These are phyloP conservation scores for Acanthamoeba royreba DNA, from an alignment of 208 protist genomes.

Conservation along the genomic window DNA sequence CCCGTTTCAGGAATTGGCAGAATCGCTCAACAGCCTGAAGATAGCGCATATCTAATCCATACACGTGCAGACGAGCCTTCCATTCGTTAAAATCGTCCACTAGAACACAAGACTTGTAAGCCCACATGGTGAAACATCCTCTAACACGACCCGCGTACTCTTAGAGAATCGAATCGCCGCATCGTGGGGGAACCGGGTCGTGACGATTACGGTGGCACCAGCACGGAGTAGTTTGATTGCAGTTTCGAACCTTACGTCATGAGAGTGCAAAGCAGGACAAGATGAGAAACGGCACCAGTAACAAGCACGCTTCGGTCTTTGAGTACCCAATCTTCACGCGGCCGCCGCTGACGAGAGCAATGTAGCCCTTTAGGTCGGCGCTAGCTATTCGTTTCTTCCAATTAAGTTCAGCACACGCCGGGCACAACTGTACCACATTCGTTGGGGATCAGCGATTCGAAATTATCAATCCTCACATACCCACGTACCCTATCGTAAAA, in stretches of 20 bases:
- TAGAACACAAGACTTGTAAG: not conserved
- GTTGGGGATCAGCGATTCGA: not conserved
- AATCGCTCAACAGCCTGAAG: slow-evolving; percentile 91
- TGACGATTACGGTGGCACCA: slow-evolving; percentile 75
- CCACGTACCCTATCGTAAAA: not conserved
- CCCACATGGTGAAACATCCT: slow-evolving; percentile 52
- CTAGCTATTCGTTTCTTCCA: slow-evolving; percentile 90
- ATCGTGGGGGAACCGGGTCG: slow-evolving; percentile 74
- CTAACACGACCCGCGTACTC: slow-evolving; percentile 75
- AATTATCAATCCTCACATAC: too few relatives aligned
- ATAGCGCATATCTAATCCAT: slow-evolving; percentile 92
- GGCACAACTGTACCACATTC: slow-evolving; percentile 80
- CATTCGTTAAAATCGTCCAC: slow-evolving; percentile 88
- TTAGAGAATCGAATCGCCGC: slow-evolving; percentile 84
- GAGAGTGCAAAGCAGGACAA: not conserved
- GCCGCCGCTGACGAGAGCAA: slow-evolving; percentile 88
- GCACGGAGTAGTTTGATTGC: slow-evolving; percentile 61
- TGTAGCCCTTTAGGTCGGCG: slow-evolving; percentile 87
- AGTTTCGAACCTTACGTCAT: not conserved
- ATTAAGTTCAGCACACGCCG: slow-evolving; percentile 92
- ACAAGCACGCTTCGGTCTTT: not conserved
- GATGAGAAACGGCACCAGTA: not conserved
- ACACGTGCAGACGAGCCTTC: slow-evolving; percentile 88
- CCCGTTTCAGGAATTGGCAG: slow-evolving; percentile 75
- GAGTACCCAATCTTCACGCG: slow-evolving; percentile 81